Conservation (phyloP, 345 rosid genomes). For the Eucalyptus camaldulensis region DNA sequence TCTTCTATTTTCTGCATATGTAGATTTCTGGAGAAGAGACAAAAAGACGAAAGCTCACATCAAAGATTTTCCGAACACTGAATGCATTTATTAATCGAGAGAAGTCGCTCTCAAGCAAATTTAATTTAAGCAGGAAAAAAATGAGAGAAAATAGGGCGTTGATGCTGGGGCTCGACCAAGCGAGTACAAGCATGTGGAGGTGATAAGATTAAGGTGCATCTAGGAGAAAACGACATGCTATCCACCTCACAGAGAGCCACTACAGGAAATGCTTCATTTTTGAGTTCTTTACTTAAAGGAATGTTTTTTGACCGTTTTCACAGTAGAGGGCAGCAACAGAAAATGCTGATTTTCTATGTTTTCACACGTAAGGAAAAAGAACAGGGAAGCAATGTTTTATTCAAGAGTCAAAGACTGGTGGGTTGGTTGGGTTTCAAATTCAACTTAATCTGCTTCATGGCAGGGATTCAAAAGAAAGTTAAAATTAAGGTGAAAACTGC, state of each 20-base stretch:
- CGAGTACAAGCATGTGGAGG: background rate
- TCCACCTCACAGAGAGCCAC: background rate
- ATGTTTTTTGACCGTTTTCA: background rate
- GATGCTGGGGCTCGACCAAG: background rate
- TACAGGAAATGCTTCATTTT: background rate
- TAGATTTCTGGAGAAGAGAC: background rate
- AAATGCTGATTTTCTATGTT: background rate
- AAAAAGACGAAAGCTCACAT: background rate
- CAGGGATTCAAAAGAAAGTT: background rate
- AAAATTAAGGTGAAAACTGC: background rate
- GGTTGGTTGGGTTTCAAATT: background rate
- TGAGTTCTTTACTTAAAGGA: background rate
- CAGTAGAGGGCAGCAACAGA: background rate
- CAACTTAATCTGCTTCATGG: background rate
- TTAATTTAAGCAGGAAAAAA: background rate
- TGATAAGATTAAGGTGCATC: background rate
- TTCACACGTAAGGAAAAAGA: background rate
- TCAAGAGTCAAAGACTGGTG: background rate
- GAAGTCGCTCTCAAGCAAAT: background rate
- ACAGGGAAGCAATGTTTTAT: background rate
- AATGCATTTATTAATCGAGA: background rate
- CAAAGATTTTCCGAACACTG: background rate
- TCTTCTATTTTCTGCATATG: background rate
- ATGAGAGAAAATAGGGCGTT: background rate
- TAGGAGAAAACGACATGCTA: background rate